Percentiles rank a stretch among this genome's conserved stretches.
Conservation (phyloP, 331 rosid genomes). For the Acacia pycnantha region DNA sequence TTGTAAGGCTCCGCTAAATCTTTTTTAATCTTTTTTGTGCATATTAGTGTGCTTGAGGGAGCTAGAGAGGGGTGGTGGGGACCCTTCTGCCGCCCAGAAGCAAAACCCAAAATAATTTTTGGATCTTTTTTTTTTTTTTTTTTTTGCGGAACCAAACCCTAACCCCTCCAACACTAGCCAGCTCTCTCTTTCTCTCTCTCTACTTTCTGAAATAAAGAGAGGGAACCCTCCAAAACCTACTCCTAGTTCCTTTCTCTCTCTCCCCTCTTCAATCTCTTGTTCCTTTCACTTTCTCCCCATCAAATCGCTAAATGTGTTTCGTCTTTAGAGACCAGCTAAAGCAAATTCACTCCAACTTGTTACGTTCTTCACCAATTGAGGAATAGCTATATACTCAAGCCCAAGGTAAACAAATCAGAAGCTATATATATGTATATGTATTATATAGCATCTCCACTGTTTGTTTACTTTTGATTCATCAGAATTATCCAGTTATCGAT, state of each 20-base stretch:
- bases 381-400: background rate
- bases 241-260: background rate
- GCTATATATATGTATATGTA: background rate
- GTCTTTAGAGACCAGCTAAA: background rate
- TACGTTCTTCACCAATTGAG: background rate
- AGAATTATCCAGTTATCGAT: background rate
- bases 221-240: background rate
- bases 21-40: background rate
- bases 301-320: background rate
- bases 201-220: background rate
- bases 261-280: background rate
- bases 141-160: slow-evolving; percentile 43
- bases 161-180: slow-evolving; percentile 31
- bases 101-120: slow-evolving; percentile 42
- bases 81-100: slow-evolving; percentile 70
- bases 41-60: background rate
- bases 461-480: background rate
- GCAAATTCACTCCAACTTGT: background rate
- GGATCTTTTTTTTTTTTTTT: slow-evolving; percentile 7
- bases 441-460: background rate
- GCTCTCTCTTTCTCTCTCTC: background rate
- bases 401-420: background rate
- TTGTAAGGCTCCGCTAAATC: fast-evolving
- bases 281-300: background rate
- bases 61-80: slow-evolving; percentile 33